These are phyloP conservation scores for Salvia sclarea DNA, from an alignment of 305 asterid species.

Conservation along the genomic window DNA sequence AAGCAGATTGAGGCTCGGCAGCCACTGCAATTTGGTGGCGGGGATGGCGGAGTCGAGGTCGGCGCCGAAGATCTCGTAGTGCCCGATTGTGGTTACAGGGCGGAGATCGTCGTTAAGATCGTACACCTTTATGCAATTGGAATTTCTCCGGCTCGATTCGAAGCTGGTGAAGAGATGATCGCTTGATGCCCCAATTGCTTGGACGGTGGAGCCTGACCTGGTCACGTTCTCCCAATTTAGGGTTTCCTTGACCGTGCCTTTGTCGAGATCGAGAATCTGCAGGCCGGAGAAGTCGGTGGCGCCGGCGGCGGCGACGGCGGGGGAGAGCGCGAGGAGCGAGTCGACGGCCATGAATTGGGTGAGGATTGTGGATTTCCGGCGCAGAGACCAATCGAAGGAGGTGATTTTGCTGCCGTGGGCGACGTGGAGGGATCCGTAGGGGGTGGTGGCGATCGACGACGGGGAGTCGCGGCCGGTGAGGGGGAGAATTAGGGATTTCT, in stretches of 20 bases:
- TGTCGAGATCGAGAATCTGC: slow-evolving; percentile 73
- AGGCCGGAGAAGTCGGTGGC: slow-evolving; percentile 91
- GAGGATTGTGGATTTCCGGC: slow-evolving; percentile 73
- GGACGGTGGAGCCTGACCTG: slow-evolving; percentile 81
- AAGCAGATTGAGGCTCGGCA: slow-evolving; percentile 61
- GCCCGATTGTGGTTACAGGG: slow-evolving; percentile 61
- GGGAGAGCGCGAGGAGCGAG: slow-evolving; percentile 70
- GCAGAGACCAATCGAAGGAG: slow-evolving; percentile 87
- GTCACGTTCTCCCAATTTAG: slow-evolving; percentile 92
- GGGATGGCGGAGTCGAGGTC: slow-evolving; percentile 88
- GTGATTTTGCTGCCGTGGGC: slow-evolving; percentile 92
- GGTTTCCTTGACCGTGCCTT: slow-evolving; percentile 60
- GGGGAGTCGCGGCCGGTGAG: slow-evolving; percentile 83
- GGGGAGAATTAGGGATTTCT: slow-evolving; percentile 55
- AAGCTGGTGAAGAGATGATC: slow-evolving; percentile 80
- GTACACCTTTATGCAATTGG: slow-evolving; percentile 77
- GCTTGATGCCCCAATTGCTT: slow-evolving; percentile 73
- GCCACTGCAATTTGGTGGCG: slow-evolving; percentile 79
- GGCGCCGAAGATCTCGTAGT: slow-evolving; percentile 82
- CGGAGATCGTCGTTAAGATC: slow-evolving; percentile 54
- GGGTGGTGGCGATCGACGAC: slow-evolving; percentile 65
- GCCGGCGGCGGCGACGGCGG: slow-evolving; percentile 71
- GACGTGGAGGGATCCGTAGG: slow-evolving; percentile 73
- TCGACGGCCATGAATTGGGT: slow-evolving; percentile 82
- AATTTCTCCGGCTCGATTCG: slow-evolving; percentile 84